phyloP scores from a whole-genome alignment of 768 basidiomycete genomes.

The Dioszegia aurantiaca region DNA sequence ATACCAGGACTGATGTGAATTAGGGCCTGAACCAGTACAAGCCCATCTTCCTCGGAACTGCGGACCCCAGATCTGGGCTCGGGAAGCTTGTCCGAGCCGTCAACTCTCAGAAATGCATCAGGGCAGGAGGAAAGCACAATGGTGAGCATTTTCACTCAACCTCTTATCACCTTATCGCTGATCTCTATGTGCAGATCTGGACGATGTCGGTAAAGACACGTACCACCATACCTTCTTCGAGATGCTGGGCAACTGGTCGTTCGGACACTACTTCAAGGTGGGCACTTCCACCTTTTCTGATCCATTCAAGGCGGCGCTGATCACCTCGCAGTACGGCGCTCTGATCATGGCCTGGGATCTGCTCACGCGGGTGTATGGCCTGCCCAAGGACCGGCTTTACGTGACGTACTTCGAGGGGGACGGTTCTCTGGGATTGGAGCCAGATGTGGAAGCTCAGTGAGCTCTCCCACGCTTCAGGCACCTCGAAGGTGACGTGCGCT shows the following conservation, averaged over 20 bases:
- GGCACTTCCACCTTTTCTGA: no score
- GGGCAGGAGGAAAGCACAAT: constrained; percentile 98
- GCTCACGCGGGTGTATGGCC: constrained; percentile 79
- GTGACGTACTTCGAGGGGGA: constrained; percentile 98
- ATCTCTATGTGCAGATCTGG: constrained; percentile 69
- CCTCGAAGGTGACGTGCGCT: not conserved
- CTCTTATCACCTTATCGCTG: not conserved
- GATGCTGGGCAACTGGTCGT: constrained; percentile 99
- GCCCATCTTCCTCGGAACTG: constrained; percentile 93
- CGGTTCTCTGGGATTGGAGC: constrained; percentile 71
- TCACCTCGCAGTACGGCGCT: constrained; percentile 72
- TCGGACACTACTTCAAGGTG: constrained; percentile 99
- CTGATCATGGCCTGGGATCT: constrained; percentile 91
- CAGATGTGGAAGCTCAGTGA: constrained; percentile 78
- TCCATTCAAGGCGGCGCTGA: not conserved
- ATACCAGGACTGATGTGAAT: not conserved
- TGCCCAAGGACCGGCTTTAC: constrained; percentile 87
- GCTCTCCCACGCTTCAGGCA: constrained; percentile 5
- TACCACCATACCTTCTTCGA: constrained; percentile 98
- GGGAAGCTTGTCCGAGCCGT: constrained; percentile 87
- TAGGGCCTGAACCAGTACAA: constrained; percentile 72
- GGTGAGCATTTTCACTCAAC: constrained; percentile 56
- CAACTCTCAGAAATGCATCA: constrained; percentile 97
- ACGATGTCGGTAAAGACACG: constrained; percentile 97
- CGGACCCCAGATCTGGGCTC: constrained; percentile 89